Evolutionary conservation across 177 flowering plant genomes (phyloP), one percentile per base, ranked within the genome.

Genomic region (Vitis hybrid): DNA sequence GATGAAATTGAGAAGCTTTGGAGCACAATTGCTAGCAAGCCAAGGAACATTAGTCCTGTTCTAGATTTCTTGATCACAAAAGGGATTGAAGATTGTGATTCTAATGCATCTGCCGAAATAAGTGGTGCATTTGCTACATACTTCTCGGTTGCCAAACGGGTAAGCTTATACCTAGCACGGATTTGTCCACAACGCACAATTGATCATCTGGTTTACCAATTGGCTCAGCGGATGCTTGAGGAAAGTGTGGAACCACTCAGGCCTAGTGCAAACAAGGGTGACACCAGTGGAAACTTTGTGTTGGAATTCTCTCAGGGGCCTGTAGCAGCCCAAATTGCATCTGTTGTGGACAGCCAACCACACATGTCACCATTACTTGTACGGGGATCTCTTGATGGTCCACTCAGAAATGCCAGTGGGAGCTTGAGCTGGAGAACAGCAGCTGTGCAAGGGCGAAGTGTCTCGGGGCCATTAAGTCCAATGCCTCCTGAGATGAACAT

Each of bases 1-100:
- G 98, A 94, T 83, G 99, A 96, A 80, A 96, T 96, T 76, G 99
- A 96, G 82, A 96, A 96, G 81, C 89, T 96, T 24, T 96, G 99
- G 99, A 94, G 98, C 83, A 96, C 99, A 19, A 92, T 94, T 75
- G 99, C 99, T 67, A 92, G 91, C 81, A 92, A 94, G 73, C 89
- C 92, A 54, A 83, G 91, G 75, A 96, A 96, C 72, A 92, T 96
- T 59, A 92, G 98, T 78, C 99, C 99, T 3, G 97, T 95, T 77
- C 84, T 95, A 44, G 98, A 95, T 80, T 95, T 95, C 80, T 71
- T 95, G 80, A 92, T 95, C 62, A 86, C 98, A 11, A 95, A 94
- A 76, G 99, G 99, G 58, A 94, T 95, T 75, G 99, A 95, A 82
- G 99, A 95, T 77, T 95, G 94, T 76, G 99, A 95, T 85, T 92